Evolutionary conservation across 2,329 filamentous ascomycete genomes (phyloP).

Genomic region (Pseudocercospora musae): DNA sequence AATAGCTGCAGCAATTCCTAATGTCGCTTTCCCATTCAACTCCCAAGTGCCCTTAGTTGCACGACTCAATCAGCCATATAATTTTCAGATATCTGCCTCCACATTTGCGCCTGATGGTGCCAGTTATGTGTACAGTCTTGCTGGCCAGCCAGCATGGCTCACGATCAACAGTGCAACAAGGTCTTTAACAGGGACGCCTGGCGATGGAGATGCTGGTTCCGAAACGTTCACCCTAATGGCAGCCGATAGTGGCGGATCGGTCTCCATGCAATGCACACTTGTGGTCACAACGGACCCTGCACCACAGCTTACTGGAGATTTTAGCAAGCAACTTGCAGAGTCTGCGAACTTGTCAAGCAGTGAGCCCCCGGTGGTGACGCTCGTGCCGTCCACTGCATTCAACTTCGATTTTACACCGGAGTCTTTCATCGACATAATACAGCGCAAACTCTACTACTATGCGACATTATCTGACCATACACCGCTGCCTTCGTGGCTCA

Average conservation of each 20-base stretch:
- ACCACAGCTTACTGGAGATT: constrained; percentile 55
- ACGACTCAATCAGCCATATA: constrained; percentile 63
- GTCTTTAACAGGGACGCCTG: constrained; percentile 69
- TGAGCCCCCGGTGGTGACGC: constrained; percentile 55
- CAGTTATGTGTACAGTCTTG: constrained; percentile 64
- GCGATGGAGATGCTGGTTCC: constrained; percentile 54
- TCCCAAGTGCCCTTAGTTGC: constrained; percentile 80
- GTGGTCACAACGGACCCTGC: constrained; percentile 61
- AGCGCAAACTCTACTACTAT: constrained; percentile 64
- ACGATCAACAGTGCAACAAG: constrained; percentile 63
- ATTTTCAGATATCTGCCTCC: constrained; percentile 66
- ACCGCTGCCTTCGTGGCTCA: constrained; percentile 81
- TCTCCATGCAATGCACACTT: constrained; percentile 64
- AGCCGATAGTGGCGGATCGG: constrained; percentile 62
- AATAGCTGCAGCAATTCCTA: constrained; percentile 31
- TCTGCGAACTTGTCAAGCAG: constrained; percentile 55
- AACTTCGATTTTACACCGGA: constrained; percentile 43
- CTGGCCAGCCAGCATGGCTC: constrained; percentile 68
- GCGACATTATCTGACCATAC: constrained; percentile 72
- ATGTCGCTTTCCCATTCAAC: constrained; percentile 69
- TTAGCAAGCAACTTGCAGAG: constrained; percentile 56
- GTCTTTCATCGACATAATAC: constrained; percentile 58
- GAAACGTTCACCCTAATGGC: constrained; percentile 66
- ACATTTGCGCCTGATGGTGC: constrained; percentile 65
- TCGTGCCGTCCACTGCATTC: constrained; percentile 38